Evolutionary conservation across 2,329 filamentous ascomycete genomes (phyloP), one percentile per base, ranked within the genome.

Genomic region (Fusarium falciforme): DNA sequence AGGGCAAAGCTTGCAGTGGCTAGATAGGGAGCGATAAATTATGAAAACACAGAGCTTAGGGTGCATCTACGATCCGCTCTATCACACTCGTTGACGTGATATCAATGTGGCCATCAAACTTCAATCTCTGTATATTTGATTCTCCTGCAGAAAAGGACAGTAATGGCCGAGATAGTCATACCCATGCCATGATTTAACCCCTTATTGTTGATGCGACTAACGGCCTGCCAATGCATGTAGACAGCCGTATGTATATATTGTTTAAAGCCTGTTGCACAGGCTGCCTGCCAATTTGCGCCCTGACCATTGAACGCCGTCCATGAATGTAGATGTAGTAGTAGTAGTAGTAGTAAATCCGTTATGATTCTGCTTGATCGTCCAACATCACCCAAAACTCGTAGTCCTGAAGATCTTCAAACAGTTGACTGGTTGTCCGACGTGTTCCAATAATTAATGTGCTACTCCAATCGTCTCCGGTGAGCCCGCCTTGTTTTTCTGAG

Each of bases 251-350:
- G 25, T 63, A 36, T 61, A 62, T 27, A 47, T 58, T 44, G 36
- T 60, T 16, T 42, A 44, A 74, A 64, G 68, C 68, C 71, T 61
- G 40, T 52, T 20, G 47, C 17, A 42, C 10, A 55, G 64, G 54
- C 55, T 64, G 22, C 27, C 71, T 75, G 44, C 55, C 68, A 40
- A 62, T 36, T 57, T 70, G 29, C 72, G 68, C 68, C 72, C 5
- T 63, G 25, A 25, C 60, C 61, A n/a, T 54, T 42, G n/a, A 64
- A 74, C 72, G 59, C 72, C 72, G 44, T 44, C 44, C 38, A 9
- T n/a, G 42, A 47, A 69, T 57, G 33, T 27, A 64, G 60, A 40
- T 62, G 61, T 57, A 31, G 35, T 47, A 47, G 22, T 22, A 20
- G 22, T 22, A 20, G 20, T 20, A 22, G 14, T 44, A 44, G 20